Conservation (phyloP, 345 rosid genomes). For the Ceriops zippeliana region DNA sequence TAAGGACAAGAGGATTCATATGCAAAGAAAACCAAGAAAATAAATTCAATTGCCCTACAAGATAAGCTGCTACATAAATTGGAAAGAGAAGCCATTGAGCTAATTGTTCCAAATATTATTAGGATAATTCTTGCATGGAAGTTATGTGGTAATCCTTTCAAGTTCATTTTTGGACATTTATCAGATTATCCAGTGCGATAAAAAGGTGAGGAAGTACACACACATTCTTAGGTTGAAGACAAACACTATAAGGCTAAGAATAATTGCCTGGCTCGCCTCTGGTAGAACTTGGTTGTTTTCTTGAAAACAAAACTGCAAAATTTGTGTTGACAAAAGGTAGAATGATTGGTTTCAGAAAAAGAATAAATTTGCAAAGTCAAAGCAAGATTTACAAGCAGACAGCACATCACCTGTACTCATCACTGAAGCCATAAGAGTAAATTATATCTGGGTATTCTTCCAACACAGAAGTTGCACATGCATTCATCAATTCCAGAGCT, state of each 20-base stretch:
- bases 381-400: not conserved
- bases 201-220: not conserved
- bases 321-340: not conserved
- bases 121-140: too few species aligned
- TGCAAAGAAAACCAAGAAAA: too few species aligned
- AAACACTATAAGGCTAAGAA: not conserved
- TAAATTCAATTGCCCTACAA: too few species aligned
- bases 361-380: not conserved
- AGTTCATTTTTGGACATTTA: not conserved
- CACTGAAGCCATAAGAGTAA: constrained; percentile 76
- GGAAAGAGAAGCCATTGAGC: too few species aligned
- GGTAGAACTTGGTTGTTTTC: constrained; percentile 74
- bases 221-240: too few species aligned
- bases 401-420: constrained; percentile 57
- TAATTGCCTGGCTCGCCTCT: constrained; percentile 73
- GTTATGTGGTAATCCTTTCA: not conserved
- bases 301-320: constrained; percentile 70
- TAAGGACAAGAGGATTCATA: not conserved
- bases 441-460: constrained; percentile 75
- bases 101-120: too few species aligned
- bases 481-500: constrained; percentile 66
- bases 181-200: not conserved
- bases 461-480: constrained; percentile 54
- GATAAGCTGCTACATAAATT: too few species aligned
- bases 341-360: not conserved